Evolutionary conservation across 2,329 filamentous ascomycete species (phyloP).

Genomic region (Leptographium galeiforme): DNA sequence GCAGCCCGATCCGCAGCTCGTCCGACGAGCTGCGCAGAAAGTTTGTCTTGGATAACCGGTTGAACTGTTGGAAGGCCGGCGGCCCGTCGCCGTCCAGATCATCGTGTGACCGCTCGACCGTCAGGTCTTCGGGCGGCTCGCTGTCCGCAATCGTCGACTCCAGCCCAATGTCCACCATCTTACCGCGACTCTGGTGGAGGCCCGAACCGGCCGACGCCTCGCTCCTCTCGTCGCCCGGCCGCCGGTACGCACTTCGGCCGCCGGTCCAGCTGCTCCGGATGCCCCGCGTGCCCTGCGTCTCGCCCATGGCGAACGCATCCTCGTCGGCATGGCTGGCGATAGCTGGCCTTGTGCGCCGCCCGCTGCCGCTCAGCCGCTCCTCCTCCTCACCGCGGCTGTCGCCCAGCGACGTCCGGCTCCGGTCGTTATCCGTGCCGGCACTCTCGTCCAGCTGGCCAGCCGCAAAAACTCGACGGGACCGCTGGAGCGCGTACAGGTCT

Average conservation of each 20-base stretch:
- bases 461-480: conserved; percentile 78
- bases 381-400: conserved; percentile 30
- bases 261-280: conserved; percentile 56
- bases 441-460: conserved; percentile 75
- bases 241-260: conserved; percentile 27
- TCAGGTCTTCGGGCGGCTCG: conserved; percentile 47
- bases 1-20: conserved; percentile 34
- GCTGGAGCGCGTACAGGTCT: conserved; percentile 85
- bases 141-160: conserved; percentile 50
- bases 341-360: conserved; percentile 20
- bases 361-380: conserved; percentile 18
- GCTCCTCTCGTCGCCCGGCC: neutral
- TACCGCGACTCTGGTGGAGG: conserved; percentile 33
- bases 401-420: conserved; percentile 41
- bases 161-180: conserved; percentile 79
- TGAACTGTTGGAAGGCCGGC: conserved; percentile 50
- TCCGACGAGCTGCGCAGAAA: conserved; percentile 28
- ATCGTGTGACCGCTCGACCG: conserved; percentile 14
- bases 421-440: conserved; percentile 64
- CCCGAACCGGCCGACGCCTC: conserved; percentile 9
- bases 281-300: conserved; percentile 17
- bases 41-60: conserved; percentile 22
- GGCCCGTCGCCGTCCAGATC: conserved; percentile 20
- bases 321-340: neutral
- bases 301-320: neutral